Evolutionary conservation across 371 early-diverging fungal genomes (phyloP), one percentile per base, ranked within the genome.

Genomic region (Actinomortierella ambigua): DNA sequence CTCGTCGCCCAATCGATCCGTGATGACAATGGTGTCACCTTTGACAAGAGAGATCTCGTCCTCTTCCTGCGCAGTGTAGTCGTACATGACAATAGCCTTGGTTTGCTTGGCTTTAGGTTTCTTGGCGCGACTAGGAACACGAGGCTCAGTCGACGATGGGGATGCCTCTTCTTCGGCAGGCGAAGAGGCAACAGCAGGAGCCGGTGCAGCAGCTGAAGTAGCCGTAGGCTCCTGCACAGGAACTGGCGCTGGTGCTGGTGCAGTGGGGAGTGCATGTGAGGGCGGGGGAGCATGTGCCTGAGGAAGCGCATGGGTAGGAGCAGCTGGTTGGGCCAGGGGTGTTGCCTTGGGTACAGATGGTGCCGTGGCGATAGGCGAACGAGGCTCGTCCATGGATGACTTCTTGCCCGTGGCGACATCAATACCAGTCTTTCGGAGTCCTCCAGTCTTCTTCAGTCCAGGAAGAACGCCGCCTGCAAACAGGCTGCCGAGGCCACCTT

Each of bases 401-500:
- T 57, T 63, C 53, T 63, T 69, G 50, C 53, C 17, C 6, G 53
- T 28, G 22, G 22, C 47, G 42, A 40, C 52, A 17, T 48, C 49
- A 6, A 52, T 53, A 1, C 61, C 65, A 6, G 58, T 29, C 50
- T 61, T 61, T 40, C 59, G 60, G 48, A 67, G 52, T 8, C 61
- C 62, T 40, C 68, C 68, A 2, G 68, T 68, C 56, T 68, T 68
- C 50, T 68, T 68, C 41, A 68, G 47, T 50, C 63, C 68, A 20
- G 63, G 68, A 29, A 68, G 46, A n/a, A 85, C 80, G 11, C 87
- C 89, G 24, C 89, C 90, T 24, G 90, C 89, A 54, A 92, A 85
- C 42, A 92, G 69, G 52, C 90, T 85, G 28, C 93, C 93, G 57
- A 92, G 82, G n/a, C 93, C 93, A 55, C 91, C 93, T 65, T 90